Evolutionary conservation across 73 alveolate species (phyloP), one percentile per base, ranked within the genome.

Genomic region (Paramecium bursaria): DNA sequence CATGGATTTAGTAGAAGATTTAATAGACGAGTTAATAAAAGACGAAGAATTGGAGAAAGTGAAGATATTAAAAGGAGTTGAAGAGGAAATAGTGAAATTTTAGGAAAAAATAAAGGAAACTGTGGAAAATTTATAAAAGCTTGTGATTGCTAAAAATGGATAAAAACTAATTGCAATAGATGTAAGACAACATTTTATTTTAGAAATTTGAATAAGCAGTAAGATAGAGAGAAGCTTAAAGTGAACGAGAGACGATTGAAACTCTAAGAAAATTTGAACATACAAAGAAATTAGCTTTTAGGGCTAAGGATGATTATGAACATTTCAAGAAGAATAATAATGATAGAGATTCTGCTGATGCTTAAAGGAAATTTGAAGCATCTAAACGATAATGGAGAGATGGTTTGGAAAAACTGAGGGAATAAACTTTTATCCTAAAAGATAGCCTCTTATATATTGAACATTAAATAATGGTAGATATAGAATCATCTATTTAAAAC

Each of bases 191-290:
- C 2, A 11, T 9, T 23, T 39, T 14, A 42, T 67, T 3, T 25
- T 57, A 67, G 82, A 67, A 67, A 67, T 67, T 67, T 21, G 82
- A 67, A 67, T 42, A 39, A 67, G 82, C 82, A 7, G 82, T 67
- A 7, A 67, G 82, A 42, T 53, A 35, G 21, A 67, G 82, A 35
- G 55, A 35, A 19, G 35, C 33, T 17, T 39, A 67, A 35, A 35
- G 60, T n/a, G 82, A 67, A 42, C 19, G 44, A 25, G 82, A 67
- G 44, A 67, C 82, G 1, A 67, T 67, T 13, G 17, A 11, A 10
- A 67, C 60, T 1, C 33, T 67, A 1, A 67, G 44, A 67, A 19
- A 5, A 42, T 67, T 67, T 67, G 82, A 67, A 27, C 53, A 67
- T 19, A 7, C 33, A 19, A 67, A 67, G 22, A 67, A 67, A 42